These are phyloP conservation scores for Ogataea haglerorum DNA, from an alignment of 805 yeast species.

Conservation along the genomic window DNA sequence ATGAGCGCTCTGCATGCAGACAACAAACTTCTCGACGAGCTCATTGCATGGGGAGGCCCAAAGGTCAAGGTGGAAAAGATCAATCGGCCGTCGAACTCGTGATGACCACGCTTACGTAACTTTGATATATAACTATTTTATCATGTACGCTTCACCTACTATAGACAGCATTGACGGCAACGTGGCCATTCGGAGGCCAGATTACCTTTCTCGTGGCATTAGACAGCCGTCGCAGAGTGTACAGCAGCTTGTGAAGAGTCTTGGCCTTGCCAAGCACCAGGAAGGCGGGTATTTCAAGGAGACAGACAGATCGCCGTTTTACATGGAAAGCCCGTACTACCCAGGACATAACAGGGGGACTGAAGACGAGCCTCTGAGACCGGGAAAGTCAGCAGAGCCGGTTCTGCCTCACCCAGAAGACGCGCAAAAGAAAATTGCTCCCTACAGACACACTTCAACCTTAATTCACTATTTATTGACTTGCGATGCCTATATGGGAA, in stretches of 20 bases:
- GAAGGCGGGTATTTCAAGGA: conserved; percentile 60
- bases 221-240: conserved; percentile 21
- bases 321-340: conserved; percentile 38
- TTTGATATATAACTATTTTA: background rate
- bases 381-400: conserved; percentile 15
- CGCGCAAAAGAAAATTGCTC: conserved; percentile 19
- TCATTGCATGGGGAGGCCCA: conserved; percentile 64
- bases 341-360: conserved; percentile 29
- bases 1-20: conserved; percentile 57
- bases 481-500: conserved; percentile 48
- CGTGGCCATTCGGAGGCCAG: conserved; percentile 21
- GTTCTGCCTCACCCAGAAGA: conserved; percentile 14
- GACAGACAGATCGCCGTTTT: conserved; percentile 50
- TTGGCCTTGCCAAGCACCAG: conserved; percentile 41
- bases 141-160: conserved; percentile 20
- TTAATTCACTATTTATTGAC: conserved; percentile 51
- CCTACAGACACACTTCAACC: conserved; percentile 44
- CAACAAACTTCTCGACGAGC: conserved; percentile 47
- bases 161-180: conserved; percentile 21
- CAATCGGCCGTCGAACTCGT: conserved; percentile 55
- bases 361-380: conserved; percentile 10
- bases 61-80: conserved; percentile 45
- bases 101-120: conserved; percentile 8
- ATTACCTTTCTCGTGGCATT: conserved; percentile 18
- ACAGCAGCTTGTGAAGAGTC: conserved; percentile 33